Percentiles rank a stretch among this genome's conserved stretches.
phyloP scores from a whole-genome alignment of 1,284 basidiomycete species.

The Ceratobasidium sp. region DNA sequence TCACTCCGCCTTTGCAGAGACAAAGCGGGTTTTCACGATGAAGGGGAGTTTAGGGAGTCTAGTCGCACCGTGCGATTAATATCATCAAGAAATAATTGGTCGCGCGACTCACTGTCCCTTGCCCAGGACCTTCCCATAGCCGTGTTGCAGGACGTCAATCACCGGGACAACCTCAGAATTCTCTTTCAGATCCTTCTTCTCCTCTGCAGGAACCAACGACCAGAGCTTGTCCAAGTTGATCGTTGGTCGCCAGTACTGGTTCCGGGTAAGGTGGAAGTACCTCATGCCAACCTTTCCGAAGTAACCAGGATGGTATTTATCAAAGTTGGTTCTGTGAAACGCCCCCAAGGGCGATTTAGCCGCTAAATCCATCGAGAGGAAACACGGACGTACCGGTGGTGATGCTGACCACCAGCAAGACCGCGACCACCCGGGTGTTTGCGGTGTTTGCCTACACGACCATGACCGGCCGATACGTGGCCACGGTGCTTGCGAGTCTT shows the following conservation, averaged over 20 bases:
- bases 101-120: constrained; percentile 75
- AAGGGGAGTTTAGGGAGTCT: constrained; percentile 85
- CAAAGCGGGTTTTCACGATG: constrained; percentile 96
- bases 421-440: constrained; percentile 99
- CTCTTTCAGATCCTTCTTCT: constrained; percentile 77
- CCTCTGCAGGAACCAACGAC: constrained; percentile 79
- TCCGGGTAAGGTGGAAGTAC: constrained; percentile 95
- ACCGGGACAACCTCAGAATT: constrained; percentile 86
- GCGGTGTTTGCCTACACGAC: constrained; percentile 99
- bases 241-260: constrained; percentile 89
- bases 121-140: constrained; percentile 92
- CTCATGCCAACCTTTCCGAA: constrained; percentile 99
- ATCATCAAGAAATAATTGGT: background rate
- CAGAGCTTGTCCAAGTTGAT: constrained; percentile 98
- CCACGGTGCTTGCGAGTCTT: constrained; percentile 99
- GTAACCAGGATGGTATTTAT: constrained; percentile 99
- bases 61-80: constrained; percentile 36
- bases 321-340: constrained; percentile 77
- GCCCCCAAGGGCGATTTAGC: background rate
- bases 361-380: background rate
- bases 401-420: constrained; percentile 99
- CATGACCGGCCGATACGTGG: constrained; percentile 98
- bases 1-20: constrained; percentile 88
- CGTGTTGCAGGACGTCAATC: constrained; percentile 85
- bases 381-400: constrained; percentile 83